Evolutionary conservation across 164 flowering plant species (phyloP).

Genomic region (Echeveria elegans): DNA sequence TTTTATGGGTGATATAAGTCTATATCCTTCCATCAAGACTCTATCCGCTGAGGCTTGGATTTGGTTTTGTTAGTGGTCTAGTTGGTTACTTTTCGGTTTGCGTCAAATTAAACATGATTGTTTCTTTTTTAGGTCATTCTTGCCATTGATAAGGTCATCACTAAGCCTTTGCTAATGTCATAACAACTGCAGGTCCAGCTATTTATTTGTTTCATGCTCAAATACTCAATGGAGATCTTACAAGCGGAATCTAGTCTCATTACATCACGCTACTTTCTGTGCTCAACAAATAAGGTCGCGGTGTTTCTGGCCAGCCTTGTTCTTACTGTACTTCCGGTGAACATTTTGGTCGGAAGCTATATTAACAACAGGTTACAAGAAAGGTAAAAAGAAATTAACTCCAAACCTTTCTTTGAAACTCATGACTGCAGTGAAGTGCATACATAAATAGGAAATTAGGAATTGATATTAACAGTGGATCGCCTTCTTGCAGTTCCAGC

Average conservation of each 20-base stretch:
- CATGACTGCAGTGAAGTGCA: too few species aligned
- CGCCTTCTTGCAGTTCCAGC: too few species aligned
- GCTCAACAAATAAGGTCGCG: constrained; percentile 52
- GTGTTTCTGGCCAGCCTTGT: constrained; percentile 56
- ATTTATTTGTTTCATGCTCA: constrained; percentile 68
- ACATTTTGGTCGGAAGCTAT: constrained; percentile 57
- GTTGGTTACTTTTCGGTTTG: too few species aligned
- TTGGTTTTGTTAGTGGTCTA: too few species aligned
- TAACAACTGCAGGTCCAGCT: constrained; percentile 7
- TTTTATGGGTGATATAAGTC: background rate
- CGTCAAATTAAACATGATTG: background rate
- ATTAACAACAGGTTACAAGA: constrained; percentile 69
- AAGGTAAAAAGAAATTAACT: too few species aligned
- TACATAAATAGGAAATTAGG: too few species aligned
- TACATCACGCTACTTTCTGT: constrained; percentile 48
- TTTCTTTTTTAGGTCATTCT: constrained; percentile 14
- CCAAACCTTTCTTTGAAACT: too few species aligned
- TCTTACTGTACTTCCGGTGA: constrained; percentile 60
- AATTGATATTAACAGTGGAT: too few species aligned
- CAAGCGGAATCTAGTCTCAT: constrained; percentile 67
- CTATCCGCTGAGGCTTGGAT: background rate
- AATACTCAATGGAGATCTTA: constrained; percentile 58
- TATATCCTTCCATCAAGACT: background rate
- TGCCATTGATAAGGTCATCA: constrained; percentile 40
- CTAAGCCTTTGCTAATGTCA: constrained; percentile 34